phyloP scores from a whole-genome alignment of 2,329 filamentous ascomycete genomes.

The Nectriaceae sp. region DNA sequence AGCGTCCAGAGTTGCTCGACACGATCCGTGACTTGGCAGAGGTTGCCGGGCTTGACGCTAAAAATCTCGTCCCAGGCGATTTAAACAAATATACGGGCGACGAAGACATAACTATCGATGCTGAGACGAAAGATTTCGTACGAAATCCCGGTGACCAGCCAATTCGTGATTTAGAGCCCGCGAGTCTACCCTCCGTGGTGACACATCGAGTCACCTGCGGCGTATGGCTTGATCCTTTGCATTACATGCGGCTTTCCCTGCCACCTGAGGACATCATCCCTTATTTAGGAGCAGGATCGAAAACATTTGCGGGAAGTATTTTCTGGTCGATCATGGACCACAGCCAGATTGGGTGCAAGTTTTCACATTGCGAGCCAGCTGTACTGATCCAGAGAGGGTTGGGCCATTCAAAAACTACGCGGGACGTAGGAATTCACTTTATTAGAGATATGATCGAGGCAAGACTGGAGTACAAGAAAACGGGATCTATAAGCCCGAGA shows the following conservation, averaged over 20 bases:
- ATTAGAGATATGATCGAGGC: conserved; percentile 16
- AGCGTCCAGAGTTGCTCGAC: conserved; percentile 7
- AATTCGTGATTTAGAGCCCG: too few species aligned
- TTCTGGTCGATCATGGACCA: conserved; percentile 20
- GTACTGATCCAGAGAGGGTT: conserved; percentile 6
- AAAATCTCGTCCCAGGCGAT: too few species aligned
- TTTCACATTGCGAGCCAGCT: conserved; percentile 1
- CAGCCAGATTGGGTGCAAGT: conserved; percentile 3
- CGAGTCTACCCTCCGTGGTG: too few species aligned
- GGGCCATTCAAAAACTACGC: conserved; percentile 10
- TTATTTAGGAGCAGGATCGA: conserved; percentile 10
- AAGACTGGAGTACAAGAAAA: conserved; percentile 13
- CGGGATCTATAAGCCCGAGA: conserved; percentile 8
- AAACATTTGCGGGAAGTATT: conserved; percentile 12
- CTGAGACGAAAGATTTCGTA: too few species aligned
- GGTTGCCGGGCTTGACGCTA: conserved; percentile 6
- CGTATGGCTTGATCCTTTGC: conserved; percentile 16
- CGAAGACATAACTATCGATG: too few species aligned
- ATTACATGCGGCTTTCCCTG: conserved; percentile 11
- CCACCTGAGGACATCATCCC: conserved; percentile 19
- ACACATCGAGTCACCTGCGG: conserved; percentile 3
- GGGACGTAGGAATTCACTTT: conserved; percentile 6
- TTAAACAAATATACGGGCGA: too few species aligned
- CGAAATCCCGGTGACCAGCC: too few species aligned
- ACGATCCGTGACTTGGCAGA: conserved; percentile 8